Evolutionary conservation across 306 rosid species (phyloP).

Genomic region (Mimosa pudica): DNA sequence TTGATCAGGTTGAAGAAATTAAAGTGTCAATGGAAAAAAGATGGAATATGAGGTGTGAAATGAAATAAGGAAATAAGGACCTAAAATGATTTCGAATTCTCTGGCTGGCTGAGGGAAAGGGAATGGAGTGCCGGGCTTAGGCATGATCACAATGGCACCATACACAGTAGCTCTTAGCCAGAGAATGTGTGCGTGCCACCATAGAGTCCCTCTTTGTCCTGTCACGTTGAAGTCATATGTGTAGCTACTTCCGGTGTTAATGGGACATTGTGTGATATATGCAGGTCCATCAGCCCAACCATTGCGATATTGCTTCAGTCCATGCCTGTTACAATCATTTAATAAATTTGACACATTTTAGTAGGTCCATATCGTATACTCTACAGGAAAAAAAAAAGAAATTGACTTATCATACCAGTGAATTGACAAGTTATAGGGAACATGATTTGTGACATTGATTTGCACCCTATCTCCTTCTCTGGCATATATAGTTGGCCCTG

Average conservation of each 20-base stretch:
- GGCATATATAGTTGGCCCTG: conserved; percentile 58
- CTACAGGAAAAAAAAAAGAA: not conserved
- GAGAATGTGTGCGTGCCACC: conserved; percentile 74
- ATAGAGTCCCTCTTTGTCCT: conserved; percentile 63
- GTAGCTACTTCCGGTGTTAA: conserved; percentile 52
- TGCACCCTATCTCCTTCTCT: conserved; percentile 60
- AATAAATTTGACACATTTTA: not conserved
- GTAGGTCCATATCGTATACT: not conserved
- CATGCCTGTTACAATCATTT: conserved; percentile 46
- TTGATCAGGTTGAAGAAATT: not conserved
- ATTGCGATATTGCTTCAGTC: conserved; percentile 57
- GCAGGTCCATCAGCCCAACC: conserved; percentile 76
- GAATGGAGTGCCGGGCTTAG: conserved; percentile 49
- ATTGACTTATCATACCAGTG: conserved; percentile 14
- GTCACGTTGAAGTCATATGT: conserved; percentile 59
- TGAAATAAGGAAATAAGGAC: conserved; percentile 17
- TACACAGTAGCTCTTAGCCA: conserved; percentile 69
- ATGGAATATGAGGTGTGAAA: not conserved
- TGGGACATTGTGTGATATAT: conserved; percentile 63
- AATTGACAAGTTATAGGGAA: conserved; percentile 18
- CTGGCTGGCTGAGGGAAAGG: conserved; percentile 55
- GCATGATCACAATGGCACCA: conserved; percentile 70
- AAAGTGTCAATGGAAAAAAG: not conserved
- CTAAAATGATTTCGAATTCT: conserved; percentile 50
- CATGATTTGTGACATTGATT: conserved; percentile 53